phyloP scores from a whole-genome alignment of 495 filamentous ascomycete genomes.

The Alectoria sarmentosa region DNA sequence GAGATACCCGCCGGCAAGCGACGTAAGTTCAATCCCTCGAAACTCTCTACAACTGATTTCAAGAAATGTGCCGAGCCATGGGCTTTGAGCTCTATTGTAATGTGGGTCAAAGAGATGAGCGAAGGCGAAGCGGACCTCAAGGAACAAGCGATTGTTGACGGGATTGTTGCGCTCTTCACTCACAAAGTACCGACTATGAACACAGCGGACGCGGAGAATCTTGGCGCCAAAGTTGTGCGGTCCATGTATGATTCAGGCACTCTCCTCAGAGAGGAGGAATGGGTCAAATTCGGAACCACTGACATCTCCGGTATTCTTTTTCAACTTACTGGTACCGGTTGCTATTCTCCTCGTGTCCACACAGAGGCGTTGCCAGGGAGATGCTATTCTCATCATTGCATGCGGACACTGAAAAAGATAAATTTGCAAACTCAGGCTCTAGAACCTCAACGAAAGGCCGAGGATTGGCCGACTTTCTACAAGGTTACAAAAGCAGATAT shows the following conservation, averaged over 20 bases:
- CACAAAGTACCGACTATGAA: conserved; percentile 99
- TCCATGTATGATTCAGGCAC: conserved; percentile 75
- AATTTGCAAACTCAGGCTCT: conserved; percentile 67
- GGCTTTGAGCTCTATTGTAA: conserved; percentile 81
- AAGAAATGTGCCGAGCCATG: conserved; percentile 84
- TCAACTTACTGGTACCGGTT: conserved; percentile 88
- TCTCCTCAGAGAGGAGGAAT: conserved; percentile 87
- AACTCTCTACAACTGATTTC: conserved; percentile 76
- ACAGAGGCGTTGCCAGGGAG: conserved; percentile 63
- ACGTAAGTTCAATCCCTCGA: conserved; percentile 80
- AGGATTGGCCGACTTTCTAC: conserved; percentile 92
- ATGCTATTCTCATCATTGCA: conserved; percentile 93
- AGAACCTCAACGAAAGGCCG: conserved; percentile 57
- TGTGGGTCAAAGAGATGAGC: conserved; percentile 81
- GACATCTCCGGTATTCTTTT: conserved; percentile 80
- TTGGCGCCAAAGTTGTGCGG: conserved; percentile 70
- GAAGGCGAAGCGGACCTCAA: conserved; percentile 80
- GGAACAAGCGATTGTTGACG: conserved; percentile 73
- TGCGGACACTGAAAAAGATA: conserved; percentile 88
- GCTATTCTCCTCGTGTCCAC: conserved; percentile 81
- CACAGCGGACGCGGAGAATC: conserved; percentile 86
- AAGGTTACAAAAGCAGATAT: conserved; percentile 70
- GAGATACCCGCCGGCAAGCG: conserved; percentile 60
- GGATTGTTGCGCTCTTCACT: conserved; percentile 83
- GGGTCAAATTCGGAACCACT: conserved; percentile 83